These are phyloP conservation scores for Saitozyma sp. DNA, from an alignment of 768 basidiomycete species.

Conservation along the genomic window DNA sequence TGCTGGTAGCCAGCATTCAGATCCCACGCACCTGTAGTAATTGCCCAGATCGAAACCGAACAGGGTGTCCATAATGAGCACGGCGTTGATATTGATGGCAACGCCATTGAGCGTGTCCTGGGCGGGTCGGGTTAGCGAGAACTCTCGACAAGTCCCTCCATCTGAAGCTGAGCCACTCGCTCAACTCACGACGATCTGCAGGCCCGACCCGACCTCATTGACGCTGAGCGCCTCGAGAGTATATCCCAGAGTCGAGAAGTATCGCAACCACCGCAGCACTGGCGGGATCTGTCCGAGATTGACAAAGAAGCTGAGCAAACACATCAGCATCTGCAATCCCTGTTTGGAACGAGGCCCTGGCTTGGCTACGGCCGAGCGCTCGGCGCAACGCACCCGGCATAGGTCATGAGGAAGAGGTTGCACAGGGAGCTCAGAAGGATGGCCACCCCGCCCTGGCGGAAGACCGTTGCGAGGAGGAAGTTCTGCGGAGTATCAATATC, in stretches of 20 bases:
- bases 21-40: conserved; percentile 67
- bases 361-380: background rate
- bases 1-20: background rate
- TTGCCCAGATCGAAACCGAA: conserved; percentile 81
- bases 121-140: background rate
- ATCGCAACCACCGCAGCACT: conserved; percentile 90
- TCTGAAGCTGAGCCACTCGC: background rate
- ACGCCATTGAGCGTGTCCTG: conserved; percentile 76
- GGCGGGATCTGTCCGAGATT: conserved; percentile 81
- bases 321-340: conserved; percentile 61
- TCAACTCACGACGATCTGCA: conserved; percentile 63
- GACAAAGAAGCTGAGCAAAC: conserved; percentile 67
- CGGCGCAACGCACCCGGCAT: conserved; percentile 43
- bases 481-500: conserved; percentile 58
- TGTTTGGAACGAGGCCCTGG: background rate
- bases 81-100: conserved; percentile 74
- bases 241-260: conserved; percentile 62
- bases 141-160: background rate
- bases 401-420: conserved; percentile 56
- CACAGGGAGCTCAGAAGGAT: conserved; percentile 72
- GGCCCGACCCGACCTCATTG: conserved; percentile 86
- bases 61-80: conserved; percentile 81
- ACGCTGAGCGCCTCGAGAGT: conserved; percentile 70
- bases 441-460: conserved; percentile 84
- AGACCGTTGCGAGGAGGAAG: conserved; percentile 80